Base-by-base conservation (phyloP, 345 rosid genomes). In the Dovyalis caffra region DNA sequence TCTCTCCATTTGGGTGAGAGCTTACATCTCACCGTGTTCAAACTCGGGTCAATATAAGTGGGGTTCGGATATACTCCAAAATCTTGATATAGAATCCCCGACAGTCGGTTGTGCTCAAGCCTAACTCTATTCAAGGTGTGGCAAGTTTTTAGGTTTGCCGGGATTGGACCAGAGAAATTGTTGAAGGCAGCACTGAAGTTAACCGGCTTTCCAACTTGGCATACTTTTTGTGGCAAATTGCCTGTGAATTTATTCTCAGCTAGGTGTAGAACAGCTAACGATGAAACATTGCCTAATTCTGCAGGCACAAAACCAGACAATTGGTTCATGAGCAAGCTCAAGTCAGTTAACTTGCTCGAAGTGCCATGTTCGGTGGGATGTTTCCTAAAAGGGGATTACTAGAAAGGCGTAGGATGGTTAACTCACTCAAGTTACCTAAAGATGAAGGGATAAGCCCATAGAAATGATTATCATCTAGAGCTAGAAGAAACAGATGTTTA, bases 61-160 rank as follows among this genome's bases (percentile, higher is more conserved):
- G 83, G 83, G 23, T 78, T 78, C 1, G 86, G 86, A 70, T 85
- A 80, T 1, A 76, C 67, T 0, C 83, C 77, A 32, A 83, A 78
- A 68, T 67, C 81, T 40, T 64, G 58, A 20, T 62, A 49, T 38
- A 81, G 33, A 45, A 53, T 15, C 31, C 87, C 87, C 15, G 78
- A n/a, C 32, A 84, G 72, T 14, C 66, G 76, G 66, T 84, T 84
- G 25, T 57, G 2, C 18, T 84, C 77, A 23, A 84, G 81, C 34
- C 76, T 71, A 34, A 78, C 83, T 77, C 87, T 76, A 23, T 40
- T 63, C 35, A 79, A 49, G 64, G 77, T 29, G 38, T 0, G 53
- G 62, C 83, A 84, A 58, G 73, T 79, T 45, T 57, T 74, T 61
- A 81, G 71, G 72, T 81, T 81, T 23, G 3, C 11, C 1, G 85